Evolutionary conservation across 768 basidiomycete species (phyloP).

Genomic region (Steccherinum ochraceum): DNA sequence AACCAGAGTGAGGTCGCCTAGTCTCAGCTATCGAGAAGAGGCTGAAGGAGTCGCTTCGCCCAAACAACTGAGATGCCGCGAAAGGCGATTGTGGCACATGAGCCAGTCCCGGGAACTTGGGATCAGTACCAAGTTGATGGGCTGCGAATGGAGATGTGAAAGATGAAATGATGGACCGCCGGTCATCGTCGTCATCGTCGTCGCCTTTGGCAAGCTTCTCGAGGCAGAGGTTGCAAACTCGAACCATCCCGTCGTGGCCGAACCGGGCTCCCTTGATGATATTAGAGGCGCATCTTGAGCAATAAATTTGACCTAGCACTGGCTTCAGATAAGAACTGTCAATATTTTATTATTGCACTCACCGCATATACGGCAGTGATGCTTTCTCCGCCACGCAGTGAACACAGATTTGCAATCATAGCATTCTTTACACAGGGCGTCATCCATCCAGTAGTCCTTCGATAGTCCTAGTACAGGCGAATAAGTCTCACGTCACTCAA

Average conservation of each 20-base stretch:
- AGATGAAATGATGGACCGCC: constrained; percentile 72
- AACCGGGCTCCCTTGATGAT: constrained; percentile 93
- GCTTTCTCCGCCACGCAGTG: constrained; percentile 90
- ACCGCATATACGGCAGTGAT: constrained; percentile 98
- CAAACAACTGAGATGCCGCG: constrained; percentile 79
- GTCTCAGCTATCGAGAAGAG: constrained; percentile 81
- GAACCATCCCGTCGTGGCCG: constrained; percentile 90
- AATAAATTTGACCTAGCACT: constrained; percentile 95
- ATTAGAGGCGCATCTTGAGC: constrained; percentile 93
- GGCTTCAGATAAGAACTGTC: not conserved
- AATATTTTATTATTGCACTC: constrained; percentile 16
- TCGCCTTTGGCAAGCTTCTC: constrained; percentile 85
- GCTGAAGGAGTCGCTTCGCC: constrained; percentile 68
- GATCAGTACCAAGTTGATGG: constrained; percentile 61
- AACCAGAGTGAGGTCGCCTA: constrained; percentile 46
- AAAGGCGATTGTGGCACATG: constrained; percentile 80
- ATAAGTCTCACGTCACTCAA: not conserved
- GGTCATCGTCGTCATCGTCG: constrained; percentile 87
- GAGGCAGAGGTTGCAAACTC: constrained; percentile 94
- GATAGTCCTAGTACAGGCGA: constrained; percentile 54
- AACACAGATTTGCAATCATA: constrained; percentile 95
- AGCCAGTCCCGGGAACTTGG: constrained; percentile 23
- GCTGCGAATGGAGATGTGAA: constrained; percentile 66
- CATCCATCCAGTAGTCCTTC: constrained; percentile 98
- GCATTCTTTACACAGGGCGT: constrained; percentile 91